Conservation (phyloP, 2,329 filamentous ascomycete genomes). For the Colletotrichum brevisporum region DNA sequence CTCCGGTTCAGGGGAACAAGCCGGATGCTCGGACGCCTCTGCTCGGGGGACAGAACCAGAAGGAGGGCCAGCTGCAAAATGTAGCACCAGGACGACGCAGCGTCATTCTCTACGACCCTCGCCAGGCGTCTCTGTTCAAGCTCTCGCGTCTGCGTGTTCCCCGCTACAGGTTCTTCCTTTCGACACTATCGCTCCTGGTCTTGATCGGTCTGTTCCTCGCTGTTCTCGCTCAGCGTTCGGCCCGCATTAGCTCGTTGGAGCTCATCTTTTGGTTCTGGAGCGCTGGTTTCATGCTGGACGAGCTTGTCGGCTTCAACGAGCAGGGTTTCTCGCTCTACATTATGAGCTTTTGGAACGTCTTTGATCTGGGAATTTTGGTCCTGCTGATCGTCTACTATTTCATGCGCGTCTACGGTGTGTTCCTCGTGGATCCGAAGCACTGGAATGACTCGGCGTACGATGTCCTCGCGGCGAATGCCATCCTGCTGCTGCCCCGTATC, state of each 20-base stretch:
- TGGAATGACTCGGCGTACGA: conserved; percentile 92
- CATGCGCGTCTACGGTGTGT: conserved; percentile 88
- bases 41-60: conserved; percentile 55
- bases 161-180: conserved; percentile 91
- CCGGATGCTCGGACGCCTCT: conserved; percentile 66
- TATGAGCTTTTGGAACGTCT: conserved; percentile 98
- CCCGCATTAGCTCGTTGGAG: conserved; percentile 86
- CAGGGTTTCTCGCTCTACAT: conserved; percentile 97
- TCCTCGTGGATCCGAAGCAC: conserved; percentile 80
- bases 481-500: conserved; percentile 89
- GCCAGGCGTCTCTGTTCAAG: conserved; percentile 92
- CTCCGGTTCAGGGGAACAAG: conserved; percentile 48
- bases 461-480: conserved; percentile 91
- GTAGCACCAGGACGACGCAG: conserved; percentile 73
- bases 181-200: conserved; percentile 87
- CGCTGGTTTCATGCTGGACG: conserved; percentile 95
- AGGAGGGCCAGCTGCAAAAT: conserved; percentile 48
- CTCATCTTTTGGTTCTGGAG: conserved; percentile 98
- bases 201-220: conserved; percentile 88
- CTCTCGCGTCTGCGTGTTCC: conserved; percentile 91
- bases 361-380: conserved; percentile 90
- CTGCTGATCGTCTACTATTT: conserved; percentile 91
- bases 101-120: conserved; percentile 90
- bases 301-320: conserved; percentile 95
- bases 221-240: conserved; percentile 81